These are phyloP conservation scores for Alternaria arbusti DNA, from an alignment of 2,329 filamentous ascomycete genomes.

Conservation along the genomic window DNA sequence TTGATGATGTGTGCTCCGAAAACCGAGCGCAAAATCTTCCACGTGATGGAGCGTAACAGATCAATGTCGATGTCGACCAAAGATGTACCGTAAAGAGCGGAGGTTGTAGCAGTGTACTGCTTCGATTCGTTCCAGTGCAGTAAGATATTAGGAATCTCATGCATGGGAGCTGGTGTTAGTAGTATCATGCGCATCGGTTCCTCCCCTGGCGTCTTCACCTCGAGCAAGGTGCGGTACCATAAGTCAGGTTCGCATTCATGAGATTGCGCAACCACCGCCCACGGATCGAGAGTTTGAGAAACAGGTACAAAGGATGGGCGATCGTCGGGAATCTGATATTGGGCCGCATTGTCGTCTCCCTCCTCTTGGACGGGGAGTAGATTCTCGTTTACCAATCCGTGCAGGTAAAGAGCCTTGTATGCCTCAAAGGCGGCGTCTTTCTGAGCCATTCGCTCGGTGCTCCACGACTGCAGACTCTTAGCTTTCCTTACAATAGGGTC, in stretches of 20 bases:
- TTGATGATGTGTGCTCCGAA: conserved; percentile 28
- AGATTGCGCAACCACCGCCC: conserved; percentile 25
- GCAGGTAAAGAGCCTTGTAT: conserved; percentile 73
- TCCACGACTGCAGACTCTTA: conserved; percentile 65
- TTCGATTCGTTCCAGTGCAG: conserved; percentile 43
- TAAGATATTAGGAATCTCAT: conserved; percentile 21
- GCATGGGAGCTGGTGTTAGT: conserved; percentile 27
- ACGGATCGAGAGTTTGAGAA: conserved; percentile 38
- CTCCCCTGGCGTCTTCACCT: conserved; percentile 16
- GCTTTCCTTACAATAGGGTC: conserved; percentile 65
- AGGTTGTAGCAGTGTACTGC: conserved; percentile 25
- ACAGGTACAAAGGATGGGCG: conserved; percentile 36
- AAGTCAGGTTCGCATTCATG: conserved; percentile 15
- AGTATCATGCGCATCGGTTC: conserved; percentile 29
- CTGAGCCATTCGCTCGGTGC: conserved; percentile 71
- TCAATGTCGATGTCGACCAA: conserved; percentile 24
- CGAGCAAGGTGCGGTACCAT: conserved; percentile 30
- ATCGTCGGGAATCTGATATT: conserved; percentile 34
- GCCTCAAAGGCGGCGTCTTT: conserved; percentile 86
- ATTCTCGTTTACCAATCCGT: conserved; percentile 76
- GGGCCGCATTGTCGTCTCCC: conserved; percentile 17
- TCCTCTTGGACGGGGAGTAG: conserved; percentile 67
- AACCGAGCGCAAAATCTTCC: conserved; percentile 32
- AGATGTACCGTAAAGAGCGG: conserved; percentile 8
- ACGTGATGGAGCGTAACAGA: conserved; percentile 31